A percentile compares a stretch with the other conserved stretches of the same genome.
These are phyloP conservation scores for Xylona heveae DNA, from an alignment of 495 filamentous ascomycete genomes.

Conservation along the genomic window DNA sequence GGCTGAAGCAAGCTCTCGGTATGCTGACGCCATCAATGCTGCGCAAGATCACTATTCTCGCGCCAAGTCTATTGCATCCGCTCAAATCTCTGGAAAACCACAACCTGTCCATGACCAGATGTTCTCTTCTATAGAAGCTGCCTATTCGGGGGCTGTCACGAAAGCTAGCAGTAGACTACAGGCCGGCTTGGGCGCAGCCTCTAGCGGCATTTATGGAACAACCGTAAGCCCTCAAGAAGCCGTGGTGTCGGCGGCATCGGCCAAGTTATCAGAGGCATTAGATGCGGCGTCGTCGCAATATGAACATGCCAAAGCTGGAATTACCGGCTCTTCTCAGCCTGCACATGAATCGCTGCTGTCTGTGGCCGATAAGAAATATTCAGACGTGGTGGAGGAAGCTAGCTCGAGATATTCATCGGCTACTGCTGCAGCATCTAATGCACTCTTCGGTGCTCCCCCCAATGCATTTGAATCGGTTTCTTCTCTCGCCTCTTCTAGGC, in stretches of 20 bases:
- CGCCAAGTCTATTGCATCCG: constrained; percentile 41
- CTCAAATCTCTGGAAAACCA: constrained; percentile 42
- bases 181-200: constrained; percentile 24
- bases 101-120: constrained; percentile 38
- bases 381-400: constrained; percentile 9
- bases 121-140: constrained; percentile 42
- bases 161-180: constrained; percentile 37
- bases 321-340: constrained; percentile 11
- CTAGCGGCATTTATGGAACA: constrained; percentile 22
- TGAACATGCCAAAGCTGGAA: constrained; percentile 5
- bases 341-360: constrained; percentile 11
- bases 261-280: constrained; percentile 18
- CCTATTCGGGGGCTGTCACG: constrained; percentile 41
- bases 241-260: constrained; percentile 14
- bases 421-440: constrained; percentile 15
- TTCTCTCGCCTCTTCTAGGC: constrained; percentile 39
- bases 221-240: constrained; percentile 12
- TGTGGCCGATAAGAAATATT: constrained; percentile 10
- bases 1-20: constrained; percentile 31
- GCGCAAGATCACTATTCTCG: constrained; percentile 43
- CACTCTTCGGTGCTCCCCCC: constrained; percentile 17
- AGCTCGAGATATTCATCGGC: constrained; percentile 12
- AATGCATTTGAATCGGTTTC: constrained; percentile 33
- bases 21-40: constrained; percentile 33
- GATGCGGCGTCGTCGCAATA: constrained; percentile 17